Base-by-base conservation (phyloP, 108 stramenopile genomes). In the Aurantiochytrium sp. region DNA sequence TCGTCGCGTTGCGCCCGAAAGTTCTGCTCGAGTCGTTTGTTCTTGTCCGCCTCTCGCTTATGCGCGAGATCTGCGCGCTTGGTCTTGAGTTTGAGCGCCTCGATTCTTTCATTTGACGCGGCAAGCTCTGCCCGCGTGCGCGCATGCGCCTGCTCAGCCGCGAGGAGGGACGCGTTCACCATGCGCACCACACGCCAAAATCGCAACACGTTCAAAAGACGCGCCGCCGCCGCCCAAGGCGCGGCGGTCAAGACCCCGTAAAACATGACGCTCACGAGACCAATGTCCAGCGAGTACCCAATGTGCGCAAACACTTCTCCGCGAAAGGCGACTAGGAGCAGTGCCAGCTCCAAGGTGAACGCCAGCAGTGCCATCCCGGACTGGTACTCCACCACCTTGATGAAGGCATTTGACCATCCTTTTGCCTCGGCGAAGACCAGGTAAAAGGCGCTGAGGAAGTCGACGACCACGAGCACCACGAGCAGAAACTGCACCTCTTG, bases 11-110 rank as follows among this genome's bases (percentile, higher is more conserved):
- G 73, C 17, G 73, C 73, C 6, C 73, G 73, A 1, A 81, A 81
- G 24, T 24, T 81, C 73, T 81, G 73, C 42, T 81, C 73, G 8
- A 81, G 39, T 22, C 73, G 73, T 24, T 81, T 81, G 73, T 81
- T 48, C 2, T 81, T 81, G n/a, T 81, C 73, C 3, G 24, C 45
- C 39, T 81, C 73, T 6, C 73, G 39, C 39, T 48, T 81, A 12
- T 81, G 73, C 19, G 73, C 73, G 10, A 81, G 39, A 17, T 81
- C 73, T 12, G 73, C 39, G 42, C 45, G 39, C 45, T 81, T 81
- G 21, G 45, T 24, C 45, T 48, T 41, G 42, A 81, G 45, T 24
- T 81, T 81, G 42, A 81, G 45, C 10, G 42, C 45, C 73, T 81
- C 73, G 12, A 81, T 48, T 24, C 32, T 81, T 48, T 81, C 73